These are phyloP conservation scores for Macrophomina pseudophaseolina DNA, from an alignment of 2,329 filamentous ascomycete species.

Conservation along the genomic window DNA sequence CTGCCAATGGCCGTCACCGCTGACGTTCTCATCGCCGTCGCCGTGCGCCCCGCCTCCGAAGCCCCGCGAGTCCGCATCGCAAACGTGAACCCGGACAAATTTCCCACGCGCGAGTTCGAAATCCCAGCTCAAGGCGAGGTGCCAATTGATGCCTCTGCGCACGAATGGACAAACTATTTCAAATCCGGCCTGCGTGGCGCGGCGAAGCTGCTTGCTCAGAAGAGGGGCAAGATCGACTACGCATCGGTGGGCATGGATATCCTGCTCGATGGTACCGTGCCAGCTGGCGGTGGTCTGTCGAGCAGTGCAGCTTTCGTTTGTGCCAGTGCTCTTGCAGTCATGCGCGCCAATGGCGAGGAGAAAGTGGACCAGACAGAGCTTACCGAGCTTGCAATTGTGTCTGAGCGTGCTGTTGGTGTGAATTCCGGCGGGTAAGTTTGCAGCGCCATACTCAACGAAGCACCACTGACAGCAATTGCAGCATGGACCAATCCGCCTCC, in stretches of 20 bases:
- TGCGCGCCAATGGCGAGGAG: slow-evolving; percentile 81
- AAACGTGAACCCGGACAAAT: slow-evolving; percentile 78
- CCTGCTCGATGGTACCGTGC: slow-evolving; percentile 88
- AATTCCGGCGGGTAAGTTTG: slow-evolving; percentile 83
- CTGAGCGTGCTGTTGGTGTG: slow-evolving; percentile 90
- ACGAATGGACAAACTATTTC: slow-evolving; percentile 99
- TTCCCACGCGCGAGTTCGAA: slow-evolving; percentile 74
- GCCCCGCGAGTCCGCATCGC: slow-evolving; percentile 73
- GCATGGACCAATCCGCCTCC: slow-evolving; percentile 97
- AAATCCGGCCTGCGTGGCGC: slow-evolving; percentile 87
- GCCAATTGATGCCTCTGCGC: slow-evolving; percentile 77
- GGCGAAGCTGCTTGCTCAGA: slow-evolving; percentile 72
- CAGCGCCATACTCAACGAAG: neutral
- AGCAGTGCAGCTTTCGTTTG: slow-evolving; percentile 95
- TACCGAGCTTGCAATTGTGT: slow-evolving; percentile 91
- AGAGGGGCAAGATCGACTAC: slow-evolving; percentile 65
- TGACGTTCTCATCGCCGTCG: slow-evolving; percentile 86
- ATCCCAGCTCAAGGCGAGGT: slow-evolving; percentile 64
- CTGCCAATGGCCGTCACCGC: slow-evolving; percentile 94
- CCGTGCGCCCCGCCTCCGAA: slow-evolving; percentile 58
- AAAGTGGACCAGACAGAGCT: slow-evolving; percentile 88
- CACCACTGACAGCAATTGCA: slow-evolving; percentile 45
- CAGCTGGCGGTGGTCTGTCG: slow-evolving; percentile 87
- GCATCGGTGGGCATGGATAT: slow-evolving; percentile 81
- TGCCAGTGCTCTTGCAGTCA: slow-evolving; percentile 83